phyloP scores from a whole-genome alignment of 306 rosid species.

The Bauhinia variegata region DNA sequence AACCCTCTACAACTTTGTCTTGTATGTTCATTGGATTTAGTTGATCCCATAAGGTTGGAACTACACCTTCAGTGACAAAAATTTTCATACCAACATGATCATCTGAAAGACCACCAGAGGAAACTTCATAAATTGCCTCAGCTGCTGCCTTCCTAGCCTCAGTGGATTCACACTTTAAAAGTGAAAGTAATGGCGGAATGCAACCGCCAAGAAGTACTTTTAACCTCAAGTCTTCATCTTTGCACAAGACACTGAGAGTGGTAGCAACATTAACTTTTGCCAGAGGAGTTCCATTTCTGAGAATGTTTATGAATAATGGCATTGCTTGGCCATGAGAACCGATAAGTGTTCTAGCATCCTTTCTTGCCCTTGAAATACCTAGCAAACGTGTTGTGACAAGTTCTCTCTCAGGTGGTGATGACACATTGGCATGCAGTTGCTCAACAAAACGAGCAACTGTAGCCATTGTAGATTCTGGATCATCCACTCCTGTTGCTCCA shows the following conservation, averaged over 20 bases:
- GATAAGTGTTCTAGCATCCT: conserved; percentile 78
- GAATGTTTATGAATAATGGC: conserved; percentile 94
- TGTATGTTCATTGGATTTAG: conserved; percentile 71
- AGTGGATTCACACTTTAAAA: conserved; percentile 75
- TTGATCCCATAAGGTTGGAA: conserved; percentile 91
- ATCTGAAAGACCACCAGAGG: conserved; percentile 83
- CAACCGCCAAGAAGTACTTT: conserved; percentile 98
- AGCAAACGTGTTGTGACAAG: conserved; percentile 69
- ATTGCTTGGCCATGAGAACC: conserved; percentile 98
- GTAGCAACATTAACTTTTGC: conserved; percentile 92
- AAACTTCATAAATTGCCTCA: conserved; percentile 95
- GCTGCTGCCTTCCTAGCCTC: conserved; percentile 93
- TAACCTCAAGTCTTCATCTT: conserved; percentile 87
- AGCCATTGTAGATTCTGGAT: conserved; percentile 78
- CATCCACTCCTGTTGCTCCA: conserved; percentile 61
- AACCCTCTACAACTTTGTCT: conserved; percentile 93
- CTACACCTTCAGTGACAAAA: conserved; percentile 96
- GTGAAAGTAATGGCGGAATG: conserved; percentile 89
- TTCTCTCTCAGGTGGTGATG: conserved; percentile 84
- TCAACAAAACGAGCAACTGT: conserved; percentile 82
- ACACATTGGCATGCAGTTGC: conserved; percentile 83
- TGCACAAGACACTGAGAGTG: conserved; percentile 80
- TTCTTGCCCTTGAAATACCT: conserved; percentile 66
- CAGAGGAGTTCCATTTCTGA: conserved; percentile 73
- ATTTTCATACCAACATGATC: conserved; percentile 93